phyloP scores from a whole-genome alignment of 2,329 filamentous ascomycete genomes.

The Xylaria sp. region DNA sequence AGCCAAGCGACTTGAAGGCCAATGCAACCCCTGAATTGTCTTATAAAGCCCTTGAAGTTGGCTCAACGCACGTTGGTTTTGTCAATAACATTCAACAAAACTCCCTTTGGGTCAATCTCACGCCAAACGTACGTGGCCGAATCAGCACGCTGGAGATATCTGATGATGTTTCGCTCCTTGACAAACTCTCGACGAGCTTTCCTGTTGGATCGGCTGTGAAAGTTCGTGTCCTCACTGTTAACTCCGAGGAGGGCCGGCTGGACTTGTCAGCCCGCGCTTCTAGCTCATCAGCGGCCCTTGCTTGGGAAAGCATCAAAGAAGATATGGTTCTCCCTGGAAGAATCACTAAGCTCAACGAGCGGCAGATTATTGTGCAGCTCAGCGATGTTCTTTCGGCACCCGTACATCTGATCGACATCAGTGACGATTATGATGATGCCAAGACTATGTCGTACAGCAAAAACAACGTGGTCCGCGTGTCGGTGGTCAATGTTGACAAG shows the following conservation, averaged over 20 bases:
- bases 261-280: conserved; percentile 76
- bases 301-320: conserved; percentile 65
- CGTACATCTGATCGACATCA: conserved; percentile 75
- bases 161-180: conserved; percentile 74
- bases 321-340: conserved; percentile 79
- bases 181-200: conserved; percentile 72
- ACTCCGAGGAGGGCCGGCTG: conserved; percentile 66
- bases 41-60: conserved; percentile 66
- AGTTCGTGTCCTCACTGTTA: conserved; percentile 70
- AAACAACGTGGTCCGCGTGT: conserved; percentile 84
- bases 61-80: conserved; percentile 71
- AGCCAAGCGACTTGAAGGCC: conserved; percentile 58
- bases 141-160: conserved; percentile 79
- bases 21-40: conserved; percentile 49
- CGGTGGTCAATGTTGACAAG: conserved; percentile 71
- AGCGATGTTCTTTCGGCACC: conserved; percentile 74
- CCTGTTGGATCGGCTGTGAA: conserved; percentile 84
- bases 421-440: conserved; percentile 78
- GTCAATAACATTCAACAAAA: conserved; percentile 83
- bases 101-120: conserved; percentile 84
- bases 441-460: conserved; percentile 71
- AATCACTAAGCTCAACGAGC: conserved; percentile 80
- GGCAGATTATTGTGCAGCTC: conserved; percentile 78
- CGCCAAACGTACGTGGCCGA: conserved; percentile 79
- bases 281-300: conserved; percentile 51